Percentiles rank a stretch among this genome's conserved stretches.
These are phyloP conservation scores for Basipetospora sp. DNA, from an alignment of 2,329 filamentous ascomycete species.

Conservation along the genomic window DNA sequence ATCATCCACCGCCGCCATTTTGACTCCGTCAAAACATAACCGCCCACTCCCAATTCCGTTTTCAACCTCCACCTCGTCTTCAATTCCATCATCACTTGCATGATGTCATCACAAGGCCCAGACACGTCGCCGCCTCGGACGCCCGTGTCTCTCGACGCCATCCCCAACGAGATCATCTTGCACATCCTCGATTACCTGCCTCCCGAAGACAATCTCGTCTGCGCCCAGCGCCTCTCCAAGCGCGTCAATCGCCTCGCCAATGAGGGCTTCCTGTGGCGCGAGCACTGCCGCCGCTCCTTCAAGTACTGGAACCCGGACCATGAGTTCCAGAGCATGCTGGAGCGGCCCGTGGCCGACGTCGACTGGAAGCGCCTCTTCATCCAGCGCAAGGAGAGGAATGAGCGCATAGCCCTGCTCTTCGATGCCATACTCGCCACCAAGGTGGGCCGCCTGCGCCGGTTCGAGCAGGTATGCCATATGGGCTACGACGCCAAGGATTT, in stretches of 20 bases:
- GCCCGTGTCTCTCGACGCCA: constrained; percentile 19
- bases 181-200: constrained; percentile 53
- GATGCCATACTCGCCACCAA: constrained; percentile 58
- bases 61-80: not conserved
- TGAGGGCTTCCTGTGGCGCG: constrained; percentile 65
- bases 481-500: constrained; percentile 85
- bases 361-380: constrained; percentile 63
- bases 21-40: not conserved
- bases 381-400: constrained; percentile 38
- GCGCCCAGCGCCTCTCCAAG: constrained; percentile 40
- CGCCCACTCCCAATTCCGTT: not conserved
- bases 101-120: not conserved
- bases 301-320: constrained; percentile 60
- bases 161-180: constrained; percentile 77
- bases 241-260: constrained; percentile 51
- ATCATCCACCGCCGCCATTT: too few relatives aligned
- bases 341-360: constrained; percentile 36
- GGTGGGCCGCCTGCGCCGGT: constrained; percentile 51
- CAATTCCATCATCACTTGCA: constrained; percentile 1
- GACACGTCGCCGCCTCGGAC: not conserved
- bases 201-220: constrained; percentile 37
- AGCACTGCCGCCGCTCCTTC: constrained; percentile 56
- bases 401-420: constrained; percentile 37
- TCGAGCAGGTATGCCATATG: constrained; percentile 53
- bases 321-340: constrained; percentile 41